Evolutionary conservation across 1,284 basidiomycete species (phyloP).

Genomic region (Ustilago loliicola): DNA sequence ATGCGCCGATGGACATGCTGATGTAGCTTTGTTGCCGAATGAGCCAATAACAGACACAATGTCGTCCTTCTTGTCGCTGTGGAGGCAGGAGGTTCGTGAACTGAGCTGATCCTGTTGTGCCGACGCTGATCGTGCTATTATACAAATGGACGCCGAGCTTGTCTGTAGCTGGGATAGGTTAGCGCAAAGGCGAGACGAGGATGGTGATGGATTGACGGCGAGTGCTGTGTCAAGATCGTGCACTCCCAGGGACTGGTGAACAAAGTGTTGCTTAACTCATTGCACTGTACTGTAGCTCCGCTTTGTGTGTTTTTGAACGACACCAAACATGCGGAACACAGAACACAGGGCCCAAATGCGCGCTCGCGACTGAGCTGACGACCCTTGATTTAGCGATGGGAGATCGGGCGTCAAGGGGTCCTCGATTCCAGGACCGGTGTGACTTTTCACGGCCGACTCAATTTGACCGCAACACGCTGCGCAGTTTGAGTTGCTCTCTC

Average conservation of each 20-base stretch:
- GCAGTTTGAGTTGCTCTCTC: neutral
- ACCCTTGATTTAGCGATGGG: slow-evolving; percentile 3
- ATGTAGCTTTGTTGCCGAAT: neutral
- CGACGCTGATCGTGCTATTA: neutral
- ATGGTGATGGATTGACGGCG: neutral
- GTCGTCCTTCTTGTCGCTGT: neutral
- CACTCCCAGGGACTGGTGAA: neutral
- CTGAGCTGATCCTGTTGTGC: neutral
- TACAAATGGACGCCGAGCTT: neutral
- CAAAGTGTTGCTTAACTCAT: slow-evolving; percentile 12
- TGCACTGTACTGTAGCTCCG: slow-evolving; percentile 15
- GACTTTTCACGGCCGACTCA: slow-evolving; percentile 19
- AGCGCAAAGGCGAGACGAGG: neutral
- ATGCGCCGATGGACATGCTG: slow-evolving; percentile 8
- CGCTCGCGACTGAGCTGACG: slow-evolving; percentile 35
- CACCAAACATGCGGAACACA: slow-evolving; percentile 14
- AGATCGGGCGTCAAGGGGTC: slow-evolving; percentile 4
- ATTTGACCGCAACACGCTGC: neutral
- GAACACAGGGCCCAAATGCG: slow-evolving; percentile 20
- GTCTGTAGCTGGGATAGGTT: neutral
- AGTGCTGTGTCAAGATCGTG: neutral
- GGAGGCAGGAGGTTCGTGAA: neutral
- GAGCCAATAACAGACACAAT: neutral
- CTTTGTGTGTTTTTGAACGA: slow-evolving; percentile 8
- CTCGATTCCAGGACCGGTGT: too few relatives aligned